Base-by-base conservation (phyloP, 2,329 filamentous ascomycete species). In the Colletotrichum tamarilloi region DNA sequence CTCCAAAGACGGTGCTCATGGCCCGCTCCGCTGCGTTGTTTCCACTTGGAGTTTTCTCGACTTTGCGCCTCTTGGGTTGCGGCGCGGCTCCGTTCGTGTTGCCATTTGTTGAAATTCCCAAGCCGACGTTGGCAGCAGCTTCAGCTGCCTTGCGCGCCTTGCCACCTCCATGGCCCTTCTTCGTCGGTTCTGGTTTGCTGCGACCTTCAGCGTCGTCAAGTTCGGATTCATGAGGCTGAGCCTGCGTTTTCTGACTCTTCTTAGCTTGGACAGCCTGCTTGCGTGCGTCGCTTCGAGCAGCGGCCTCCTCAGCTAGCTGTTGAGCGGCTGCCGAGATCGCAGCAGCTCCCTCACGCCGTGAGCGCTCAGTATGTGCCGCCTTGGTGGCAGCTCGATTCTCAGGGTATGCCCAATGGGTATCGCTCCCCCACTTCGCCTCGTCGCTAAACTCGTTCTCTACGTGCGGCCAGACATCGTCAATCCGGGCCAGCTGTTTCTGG, bases 341-440 rank as follows among this genome's bases (percentile, higher is more conserved):
- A 26, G 93, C 90, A 12, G 93, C 93, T 26, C 93, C 93, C 79
- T 98, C 95, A 75, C 94, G 91, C 73, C 95, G 89, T 60, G 93
- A 92, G 30, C 93, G 89, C 80, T 97, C 94, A 38, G 92, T 91
- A 57, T 91, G 88, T 28, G 90, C 91, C n/a, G 88, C 85, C 77
- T 88, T 89, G 49, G 67, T 75, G 42, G 85, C 85, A 42, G 91
- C 89, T 76, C 96, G 93, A 79, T 94, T 95, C 78, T 96, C 94
- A 24, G 94, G 93, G 81, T 98, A 98, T 62, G 96, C 97, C 97
- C 97, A 99, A 82, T 99, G 97, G 65, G 91, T 94, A 72, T 92
- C 89, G 83, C 95, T 98, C 64, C 97, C 97, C 85, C 95, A 92
- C 83, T 97, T 94, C 67, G 97, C 95, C 83, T 98, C 95, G 74